phyloP scores from a whole-genome alignment of 495 filamentous ascomycete genomes.

The Niebla homalea region DNA sequence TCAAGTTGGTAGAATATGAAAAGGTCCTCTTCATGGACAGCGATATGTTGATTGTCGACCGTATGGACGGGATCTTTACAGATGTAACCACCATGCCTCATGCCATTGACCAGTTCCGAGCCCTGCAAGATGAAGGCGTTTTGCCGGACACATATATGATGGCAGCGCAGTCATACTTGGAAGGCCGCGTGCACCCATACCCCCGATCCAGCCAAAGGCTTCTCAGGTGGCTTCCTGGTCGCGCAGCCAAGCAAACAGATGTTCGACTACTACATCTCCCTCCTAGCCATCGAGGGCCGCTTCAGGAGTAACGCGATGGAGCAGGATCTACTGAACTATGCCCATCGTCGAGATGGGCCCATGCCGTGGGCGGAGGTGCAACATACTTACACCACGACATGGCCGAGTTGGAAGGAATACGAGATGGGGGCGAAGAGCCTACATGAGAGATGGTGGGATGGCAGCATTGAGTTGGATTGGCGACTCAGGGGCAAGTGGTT shows the following conservation, averaged over 20 bases:
- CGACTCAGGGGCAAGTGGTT: slow-evolving; percentile 6
- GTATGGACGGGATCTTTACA: slow-evolving; percentile 28
- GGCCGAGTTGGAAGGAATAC: slow-evolving; percentile 25
- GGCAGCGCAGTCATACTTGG: slow-evolving; percentile 15
- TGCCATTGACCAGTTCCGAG: background rate
- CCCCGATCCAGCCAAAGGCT: slow-evolving; percentile 15
- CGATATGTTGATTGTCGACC: slow-evolving; percentile 25
- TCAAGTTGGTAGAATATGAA: slow-evolving; percentile 28
- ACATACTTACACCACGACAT: slow-evolving; percentile 20
- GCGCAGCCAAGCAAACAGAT: slow-evolving; percentile 21
- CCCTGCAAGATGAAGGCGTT: slow-evolving; percentile 12
- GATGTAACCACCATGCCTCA: slow-evolving; percentile 14
- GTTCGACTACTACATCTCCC: slow-evolving; percentile 26
- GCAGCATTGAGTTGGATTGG: background rate
- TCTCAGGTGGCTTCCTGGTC: slow-evolving; percentile 29
- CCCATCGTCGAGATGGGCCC: slow-evolving; percentile 26
- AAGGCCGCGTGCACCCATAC: slow-evolving; percentile 17
- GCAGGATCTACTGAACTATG: slow-evolving; percentile 34
- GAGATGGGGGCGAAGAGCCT: slow-evolving; percentile 24
- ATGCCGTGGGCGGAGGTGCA: slow-evolving; percentile 31
- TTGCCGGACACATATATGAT: slow-evolving; percentile 26
- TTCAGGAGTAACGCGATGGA: slow-evolving; percentile 25
- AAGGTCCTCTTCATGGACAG: slow-evolving; percentile 33
- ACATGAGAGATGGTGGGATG: slow-evolving; percentile 32
- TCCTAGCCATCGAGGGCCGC: slow-evolving; percentile 16